Evolutionary conservation across 495 filamentous ascomycete genomes (phyloP).

Genomic region (Hypoxylon trugodes): DNA sequence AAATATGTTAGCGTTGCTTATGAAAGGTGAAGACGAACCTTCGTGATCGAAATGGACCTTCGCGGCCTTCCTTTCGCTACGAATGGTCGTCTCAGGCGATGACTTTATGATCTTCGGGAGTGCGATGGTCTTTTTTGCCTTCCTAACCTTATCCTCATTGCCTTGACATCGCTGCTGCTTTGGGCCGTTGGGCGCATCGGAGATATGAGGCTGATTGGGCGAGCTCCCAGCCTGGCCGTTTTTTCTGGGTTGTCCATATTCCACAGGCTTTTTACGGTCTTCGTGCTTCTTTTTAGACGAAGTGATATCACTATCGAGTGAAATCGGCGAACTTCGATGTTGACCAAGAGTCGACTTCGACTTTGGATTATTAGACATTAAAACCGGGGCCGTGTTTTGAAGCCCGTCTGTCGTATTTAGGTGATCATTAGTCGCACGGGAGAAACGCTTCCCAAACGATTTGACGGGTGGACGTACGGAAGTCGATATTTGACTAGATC

Average conservation of each 20-base stretch:
- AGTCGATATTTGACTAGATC: not conserved
- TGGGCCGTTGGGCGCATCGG: too few relatives aligned
- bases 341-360: too few relatives aligned
- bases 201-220: not conserved
- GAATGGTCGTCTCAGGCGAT: not conserved
- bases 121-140: not conserved
- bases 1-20: not conserved
- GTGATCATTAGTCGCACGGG: constrained; percentile 2
- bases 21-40: not conserved
- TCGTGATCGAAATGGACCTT: constrained; percentile 2
- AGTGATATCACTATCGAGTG: not conserved
- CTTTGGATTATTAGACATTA: too few relatives aligned
- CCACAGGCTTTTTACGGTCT: too few relatives aligned
- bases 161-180: too few relatives aligned
- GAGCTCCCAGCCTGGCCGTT: not conserved
- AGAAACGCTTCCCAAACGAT: not conserved
- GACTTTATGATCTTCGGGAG: not conserved
- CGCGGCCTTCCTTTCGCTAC: not conserved
- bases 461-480: not conserved
- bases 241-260: not conserved
- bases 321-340: not conserved
- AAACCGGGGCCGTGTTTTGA: not conserved
- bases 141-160: not conserved
- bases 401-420: not conserved
- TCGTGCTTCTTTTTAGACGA: too few relatives aligned